Evolutionary conservation across 2,329 filamentous ascomycete species (phyloP), one percentile per base, ranked within the genome.

Genomic region (Ceratocystis alfenasii): DNA sequence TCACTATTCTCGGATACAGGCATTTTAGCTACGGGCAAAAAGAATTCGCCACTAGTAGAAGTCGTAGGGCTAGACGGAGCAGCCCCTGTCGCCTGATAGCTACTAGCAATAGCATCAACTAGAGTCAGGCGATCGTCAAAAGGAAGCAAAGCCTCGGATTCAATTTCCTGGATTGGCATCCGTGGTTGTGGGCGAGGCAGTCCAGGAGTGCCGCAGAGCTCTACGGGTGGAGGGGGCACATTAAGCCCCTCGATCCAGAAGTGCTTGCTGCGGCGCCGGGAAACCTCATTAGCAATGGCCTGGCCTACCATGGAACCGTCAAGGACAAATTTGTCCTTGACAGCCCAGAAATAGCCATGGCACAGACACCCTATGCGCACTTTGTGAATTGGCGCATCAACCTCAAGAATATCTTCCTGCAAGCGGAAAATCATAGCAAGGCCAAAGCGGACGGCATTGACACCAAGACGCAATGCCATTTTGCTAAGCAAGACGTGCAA

Each of bases 391-490:
- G 87, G 84, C 28, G 82, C 81, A 60, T 86, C 84, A 2, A 86
- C 79, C 6, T 83, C 81, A 65, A 84, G 80, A 41, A 94, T 88
- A 69, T 94, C 90, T 71, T 95, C 90, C 74, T 96, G 92, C 1
- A 97, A 80, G 59, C 88, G 84, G 74, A 95, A 85, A 10, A 96
- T 82, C 91, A 96, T 96, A 1, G 92, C 90, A 46, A 96, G 75
- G 0, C 91, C 90, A 71, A 83, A 87, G 67, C 87, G 83, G 4
- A 83, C 83, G 17, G 90, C 88, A 73, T 96, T 96, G 63, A 96
- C 84, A 3, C 93, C 92, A 0, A 96, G 80, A 66, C 85, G 86
- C 67, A 84, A 80, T 7, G 90, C 82, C n/a, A 96, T 79, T 65
- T 83, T 89, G 10, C 84, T 79, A 46, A 96, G 80, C 10, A 96